Evolutionary conservation across 805 yeast genomes (phyloP).

Genomic region (Kluyveromyces starmeri): DNA sequence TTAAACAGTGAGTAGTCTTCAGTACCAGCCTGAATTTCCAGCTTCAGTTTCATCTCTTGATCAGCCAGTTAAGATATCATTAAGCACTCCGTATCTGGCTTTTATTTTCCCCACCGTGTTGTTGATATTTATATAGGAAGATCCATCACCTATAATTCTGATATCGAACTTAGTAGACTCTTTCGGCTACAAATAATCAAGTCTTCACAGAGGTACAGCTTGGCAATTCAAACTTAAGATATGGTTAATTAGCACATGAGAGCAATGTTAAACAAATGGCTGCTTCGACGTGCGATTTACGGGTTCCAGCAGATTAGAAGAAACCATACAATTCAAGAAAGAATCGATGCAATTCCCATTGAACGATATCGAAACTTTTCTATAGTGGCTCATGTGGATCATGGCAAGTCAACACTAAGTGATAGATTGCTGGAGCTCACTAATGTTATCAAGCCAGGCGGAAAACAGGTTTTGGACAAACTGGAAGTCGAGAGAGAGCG

Average conservation of each 20-base stretch:
- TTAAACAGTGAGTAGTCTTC: slow-evolving; percentile 26
- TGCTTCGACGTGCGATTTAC: neutral
- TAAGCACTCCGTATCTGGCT: too few species aligned
- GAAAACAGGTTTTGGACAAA: slow-evolving; percentile 77
- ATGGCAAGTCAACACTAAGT: slow-evolving; percentile 78
- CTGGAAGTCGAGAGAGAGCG: slow-evolving; percentile 92
- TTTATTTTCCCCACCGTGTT: too few species aligned
- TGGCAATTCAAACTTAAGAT: too few species aligned
- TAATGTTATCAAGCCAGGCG: slow-evolving; percentile 72
- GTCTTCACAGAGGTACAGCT: too few species aligned
- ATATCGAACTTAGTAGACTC: too few species aligned
- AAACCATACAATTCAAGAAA: slow-evolving; percentile 32
- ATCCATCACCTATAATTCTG: too few species aligned
- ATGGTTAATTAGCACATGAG: too few species aligned
- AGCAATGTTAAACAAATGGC: neutral
- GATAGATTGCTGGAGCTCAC: slow-evolving; percentile 84
- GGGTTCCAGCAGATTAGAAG: slow-evolving; percentile 8
- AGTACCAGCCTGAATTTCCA: slow-evolving; percentile 21
- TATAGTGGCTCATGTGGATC: slow-evolving; percentile 94
- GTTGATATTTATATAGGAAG: too few species aligned
- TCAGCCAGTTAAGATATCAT: too few species aligned
- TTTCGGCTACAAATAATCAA: too few species aligned
- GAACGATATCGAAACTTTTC: slow-evolving; percentile 82
- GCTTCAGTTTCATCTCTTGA: slow-evolving; percentile 22
- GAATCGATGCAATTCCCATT: slow-evolving; percentile 73